Evolutionary conservation across 83 land plant genomes (phyloP), one percentile per base, ranked within the genome.

Genomic region (Picea abies): DNA sequence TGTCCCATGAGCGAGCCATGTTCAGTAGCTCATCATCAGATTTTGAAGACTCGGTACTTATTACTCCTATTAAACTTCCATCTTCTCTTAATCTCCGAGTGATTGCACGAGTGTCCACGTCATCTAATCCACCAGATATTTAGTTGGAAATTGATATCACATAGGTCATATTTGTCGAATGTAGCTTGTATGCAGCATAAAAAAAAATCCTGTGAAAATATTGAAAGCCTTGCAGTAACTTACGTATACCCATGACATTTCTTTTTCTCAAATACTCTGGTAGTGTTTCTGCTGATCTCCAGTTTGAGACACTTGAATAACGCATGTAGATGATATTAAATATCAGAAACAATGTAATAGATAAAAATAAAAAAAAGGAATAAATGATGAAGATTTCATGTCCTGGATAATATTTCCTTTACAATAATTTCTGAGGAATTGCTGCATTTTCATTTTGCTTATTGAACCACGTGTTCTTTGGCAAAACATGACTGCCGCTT

Each of bases 211-310:
- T 47, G 15, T 58, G 44, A 67, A 72, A 63, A 78, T 9, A 60
- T 25, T 29, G 64, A 75, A 73, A 52, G n/a, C 39, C 5, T 66
- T 71, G 29, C 76, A 44, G 37, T 64, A 19, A 80, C 96, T 84
- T 90, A 97, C 99, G 90, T 80, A 97, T 93, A 39, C 99, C 98
- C 99, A 97, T 97, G 37, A 97, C 94, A 76, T 97, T 97, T 81
- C 94, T 92, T 82, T 90, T 83, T 17, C 86, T 83, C 85, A 97
- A 82, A 85, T 97, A 95, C 67, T 95, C 96, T 44, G 90, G 89
- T 62, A 97, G 93, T 1, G 95, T 26, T 79, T 95, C 89, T 47
- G 87, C 82, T 67, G 95, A 87, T 85, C 98, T 85, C 98, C 98
- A 97, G 80, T 97, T 97, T 82, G 98, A 97, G 63, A 95, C 95